Base-by-base conservation (phyloP, 208 protist species). In the Wallacemonas sp. region DNA sequence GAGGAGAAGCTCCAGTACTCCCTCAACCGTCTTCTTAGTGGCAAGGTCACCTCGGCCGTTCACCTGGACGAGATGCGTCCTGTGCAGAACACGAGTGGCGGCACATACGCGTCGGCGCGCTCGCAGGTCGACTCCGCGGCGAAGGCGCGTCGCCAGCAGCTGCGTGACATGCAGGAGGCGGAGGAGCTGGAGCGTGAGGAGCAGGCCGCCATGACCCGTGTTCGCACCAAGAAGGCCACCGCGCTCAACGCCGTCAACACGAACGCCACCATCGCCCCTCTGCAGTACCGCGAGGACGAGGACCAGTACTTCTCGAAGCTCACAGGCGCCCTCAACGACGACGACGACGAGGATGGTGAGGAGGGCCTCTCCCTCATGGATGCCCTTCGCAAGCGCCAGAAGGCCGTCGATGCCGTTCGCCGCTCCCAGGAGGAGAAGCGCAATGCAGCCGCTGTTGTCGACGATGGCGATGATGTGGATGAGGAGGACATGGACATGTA, bases 1-100 rank as follows among this genome's bases (percentile, higher is more conserved):
- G 96, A 98, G 74, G 84, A 97, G 75, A 98, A 98, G 77, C 80
- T 98, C 52, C 96, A 98, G 78, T 98, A 98, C 77, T 95, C 96
- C 47, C 75, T 98, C 43, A 97, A 98, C 70, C 95, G 95, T 60
- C 79, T 98, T 16, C 78, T 98, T 47, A 93, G 87, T 44, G 87
- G 88, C 39, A 90, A 93, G 73, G 81, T 61, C 39, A 81, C 81
- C 24, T 63, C 80, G 17, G 84, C 83, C 1, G 88, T 83, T 12
- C 79, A 85, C 62, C 39, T 93, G 14, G 75, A 76, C 41, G 76
- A 86, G 8, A 72, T 96, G 32, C 85, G 91, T 12, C 87, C 91
- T 2, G 68, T 94, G 52, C 68, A 82, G 68, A 70, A 72, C 48
- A 57, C 48, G 27, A 68, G 82, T n/a, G 67, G 65, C 23, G 81